These are phyloP conservation scores for Eucalyptus paniculata DNA, from an alignment of 345 rosid species.

Conservation along the genomic window DNA sequence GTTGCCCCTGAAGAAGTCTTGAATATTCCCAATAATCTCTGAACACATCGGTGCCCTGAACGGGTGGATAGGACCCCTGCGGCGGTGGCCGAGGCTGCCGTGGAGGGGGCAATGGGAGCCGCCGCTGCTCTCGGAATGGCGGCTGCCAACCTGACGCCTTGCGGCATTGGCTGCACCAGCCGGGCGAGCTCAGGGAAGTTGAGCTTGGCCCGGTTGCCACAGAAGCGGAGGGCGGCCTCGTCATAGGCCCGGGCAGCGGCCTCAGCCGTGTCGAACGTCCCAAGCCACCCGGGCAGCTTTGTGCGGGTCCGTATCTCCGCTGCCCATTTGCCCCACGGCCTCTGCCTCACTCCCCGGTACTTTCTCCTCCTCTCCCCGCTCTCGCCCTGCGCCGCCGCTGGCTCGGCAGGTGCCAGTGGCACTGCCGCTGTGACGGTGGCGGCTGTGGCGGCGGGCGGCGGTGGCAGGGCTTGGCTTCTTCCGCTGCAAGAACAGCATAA, in stretches of 20 bases:
- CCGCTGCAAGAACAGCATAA: neutral
- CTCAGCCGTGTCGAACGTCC: slow-evolving; percentile 3
- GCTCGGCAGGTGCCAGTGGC: neutral
- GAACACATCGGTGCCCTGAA: neutral
- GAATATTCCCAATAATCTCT: slow-evolving; percentile 1
- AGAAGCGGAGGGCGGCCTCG: slow-evolving; percentile 1
- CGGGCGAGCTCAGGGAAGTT: slow-evolving; percentile 1
- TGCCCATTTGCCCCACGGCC: slow-evolving; percentile 11
- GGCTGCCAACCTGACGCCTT: neutral
- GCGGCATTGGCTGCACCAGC: neutral
- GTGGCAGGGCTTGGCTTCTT: neutral
- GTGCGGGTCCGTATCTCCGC: slow-evolving; percentile 7
- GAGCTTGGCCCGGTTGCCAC: slow-evolving; percentile 1
- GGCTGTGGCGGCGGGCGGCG: neutral
- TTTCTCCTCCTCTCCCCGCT: neutral
- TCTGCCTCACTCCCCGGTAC: slow-evolving; percentile 6
- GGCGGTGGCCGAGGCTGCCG: neutral
- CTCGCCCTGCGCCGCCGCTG: neutral
- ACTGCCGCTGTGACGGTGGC: neutral
- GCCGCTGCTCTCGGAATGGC: neutral
- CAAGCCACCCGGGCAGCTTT: slow-evolving; percentile 10
- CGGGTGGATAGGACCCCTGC: neutral
- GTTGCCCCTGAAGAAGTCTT: neutral
- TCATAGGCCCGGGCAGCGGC: slow-evolving; percentile 5
- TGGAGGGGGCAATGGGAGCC: neutral